A percentile compares a stretch with the other conserved stretches of the same genome.
phyloP scores from a whole-genome alignment of 2,329 filamentous ascomycete species.

The Beauveria sp. region DNA sequence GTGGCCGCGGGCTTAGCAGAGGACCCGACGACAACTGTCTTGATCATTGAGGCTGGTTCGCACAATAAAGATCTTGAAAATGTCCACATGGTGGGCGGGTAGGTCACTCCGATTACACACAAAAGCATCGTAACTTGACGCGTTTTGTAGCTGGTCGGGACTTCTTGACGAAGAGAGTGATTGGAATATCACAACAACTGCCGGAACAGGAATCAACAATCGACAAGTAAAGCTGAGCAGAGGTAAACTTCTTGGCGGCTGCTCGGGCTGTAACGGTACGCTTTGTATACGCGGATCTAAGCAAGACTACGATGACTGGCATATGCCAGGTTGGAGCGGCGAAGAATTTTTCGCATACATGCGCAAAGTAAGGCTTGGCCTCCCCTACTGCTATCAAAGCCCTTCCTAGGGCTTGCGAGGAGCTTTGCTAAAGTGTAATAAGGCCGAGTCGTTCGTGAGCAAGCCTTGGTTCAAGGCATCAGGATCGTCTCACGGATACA shows the following conservation, averaged over 20 bases:
- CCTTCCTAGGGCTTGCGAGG: not conserved
- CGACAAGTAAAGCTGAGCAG: constrained; percentile 40
- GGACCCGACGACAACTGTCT: constrained; percentile 21
- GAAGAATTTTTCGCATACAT: constrained; percentile 51
- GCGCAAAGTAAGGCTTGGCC: constrained; percentile 34
- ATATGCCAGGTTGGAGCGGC: constrained; percentile 45
- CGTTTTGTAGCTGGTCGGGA: constrained; percentile 29
- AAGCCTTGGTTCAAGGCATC: constrained; percentile 50
- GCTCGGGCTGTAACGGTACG: constrained; percentile 42
- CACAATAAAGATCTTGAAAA: constrained; percentile 38
- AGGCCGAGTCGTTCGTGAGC: constrained; percentile 49
- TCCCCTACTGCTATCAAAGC: not conserved
- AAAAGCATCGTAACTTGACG: not conserved
- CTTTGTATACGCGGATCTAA: constrained; percentile 40
- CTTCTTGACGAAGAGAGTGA: constrained; percentile 42
- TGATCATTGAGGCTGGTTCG: constrained; percentile 31
- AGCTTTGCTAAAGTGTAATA: not conserved
- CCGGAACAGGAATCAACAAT: constrained; percentile 29
- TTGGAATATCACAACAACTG: constrained; percentile 41
- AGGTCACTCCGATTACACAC: constrained; percentile 13
- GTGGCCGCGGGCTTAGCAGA: constrained; percentile 31
- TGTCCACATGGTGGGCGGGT: constrained; percentile 44
- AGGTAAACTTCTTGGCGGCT: constrained; percentile 42
- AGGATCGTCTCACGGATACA: constrained; percentile 38
- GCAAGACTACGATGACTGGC: constrained; percentile 49